Base-by-base conservation (phyloP, 2,329 filamentous ascomycete genomes). In the Didymella lethalis region DNA sequence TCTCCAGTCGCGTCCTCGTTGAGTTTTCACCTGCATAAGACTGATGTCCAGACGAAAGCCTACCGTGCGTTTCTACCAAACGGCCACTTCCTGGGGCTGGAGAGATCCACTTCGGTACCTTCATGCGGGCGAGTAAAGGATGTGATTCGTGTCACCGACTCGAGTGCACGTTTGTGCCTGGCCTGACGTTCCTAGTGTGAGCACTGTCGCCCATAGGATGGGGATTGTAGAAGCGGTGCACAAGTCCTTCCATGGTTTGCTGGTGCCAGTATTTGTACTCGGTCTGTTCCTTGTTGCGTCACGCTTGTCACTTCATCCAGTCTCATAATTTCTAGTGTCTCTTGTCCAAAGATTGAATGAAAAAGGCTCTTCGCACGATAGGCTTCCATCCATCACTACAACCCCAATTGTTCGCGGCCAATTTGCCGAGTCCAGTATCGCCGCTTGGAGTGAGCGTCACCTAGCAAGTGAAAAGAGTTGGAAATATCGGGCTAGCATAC, bases 111-210 rank as follows among this genome's bases (percentile, higher is more conserved):
- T 65, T 62, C 63, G 59, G 53, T 65, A 59, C 63, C 25, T 64
- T 43, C 31, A 59, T 55, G 60, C 61, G 57, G 48, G 31, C 58
- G 41, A 46, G 29, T 29, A 56, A 43, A 32, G 40, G 28, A 36
- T 54, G 46, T 72, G 70, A 73, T 74, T 75, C 68, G 68, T 62
- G 61, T 57, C 25, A 61, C 63, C 48, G 38, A 49, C 36, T 46
- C 58, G 48, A 62, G 59, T 57, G 62, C 64, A 63, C 64, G 64
- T 64, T 62, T 69, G 64, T 63, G 57, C 60, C 65, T 62, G 61
- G 61, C 58, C 48, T 64, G 64, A 62, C 53, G 55, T 45, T 36
- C 47, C 60, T 64, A 65, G 66, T 67, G 65, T 60, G 61, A 63
- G 59, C 52, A 56, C 63, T 58, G 65, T 67, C 47, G 53, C 59